Conservation (phyloP, 331 rosid species). For the Saraca asoca region DNA sequence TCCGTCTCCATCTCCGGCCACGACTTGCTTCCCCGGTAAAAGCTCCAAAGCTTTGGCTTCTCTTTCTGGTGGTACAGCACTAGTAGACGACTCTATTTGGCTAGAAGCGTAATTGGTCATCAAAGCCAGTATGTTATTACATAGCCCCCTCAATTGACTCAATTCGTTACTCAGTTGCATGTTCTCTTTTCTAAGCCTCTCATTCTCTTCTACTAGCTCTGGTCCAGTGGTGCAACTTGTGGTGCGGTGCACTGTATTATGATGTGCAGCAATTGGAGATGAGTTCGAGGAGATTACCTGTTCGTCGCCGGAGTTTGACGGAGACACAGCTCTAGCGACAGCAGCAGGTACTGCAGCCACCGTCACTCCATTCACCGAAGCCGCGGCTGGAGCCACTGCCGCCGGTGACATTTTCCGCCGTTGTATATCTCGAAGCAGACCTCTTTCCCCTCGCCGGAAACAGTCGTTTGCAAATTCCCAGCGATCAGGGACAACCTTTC, state of each 20-base stretch:
- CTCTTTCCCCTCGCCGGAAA: conserved; percentile 76
- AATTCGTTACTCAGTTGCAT: conserved; percentile 72
- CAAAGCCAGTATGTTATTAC: conserved; percentile 64
- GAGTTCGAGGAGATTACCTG: conserved; percentile 88
- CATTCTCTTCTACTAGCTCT: conserved; percentile 81
- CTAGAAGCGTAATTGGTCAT: conserved; percentile 76
- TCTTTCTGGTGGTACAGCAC: conserved; percentile 19
- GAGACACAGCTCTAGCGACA: conserved; percentile 46
- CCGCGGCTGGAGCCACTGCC: not conserved
- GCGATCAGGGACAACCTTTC: conserved; percentile 96
- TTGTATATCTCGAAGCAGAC: conserved; percentile 81
- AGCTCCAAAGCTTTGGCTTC: conserved; percentile 60
- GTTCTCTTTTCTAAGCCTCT: conserved; percentile 80
- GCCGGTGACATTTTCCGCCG: conserved; percentile 66
- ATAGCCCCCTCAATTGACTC: conserved; percentile 71
- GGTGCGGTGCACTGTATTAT: conserved; percentile 39
- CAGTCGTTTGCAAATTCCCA: conserved; percentile 93
- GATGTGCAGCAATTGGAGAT: conserved; percentile 48
- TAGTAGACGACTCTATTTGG: conserved; percentile 46
- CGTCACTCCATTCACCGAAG: conserved; percentile 36
- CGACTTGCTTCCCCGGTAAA: conserved; percentile 39
- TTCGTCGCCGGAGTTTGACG: conserved; percentile 84
- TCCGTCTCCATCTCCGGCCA: not conserved
- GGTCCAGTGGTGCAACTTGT: conserved; percentile 67
- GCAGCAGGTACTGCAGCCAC: conserved; percentile 42